Conservation (phyloP, 2,329 filamentous ascomycete species). For the Epichloe bromicola region DNA sequence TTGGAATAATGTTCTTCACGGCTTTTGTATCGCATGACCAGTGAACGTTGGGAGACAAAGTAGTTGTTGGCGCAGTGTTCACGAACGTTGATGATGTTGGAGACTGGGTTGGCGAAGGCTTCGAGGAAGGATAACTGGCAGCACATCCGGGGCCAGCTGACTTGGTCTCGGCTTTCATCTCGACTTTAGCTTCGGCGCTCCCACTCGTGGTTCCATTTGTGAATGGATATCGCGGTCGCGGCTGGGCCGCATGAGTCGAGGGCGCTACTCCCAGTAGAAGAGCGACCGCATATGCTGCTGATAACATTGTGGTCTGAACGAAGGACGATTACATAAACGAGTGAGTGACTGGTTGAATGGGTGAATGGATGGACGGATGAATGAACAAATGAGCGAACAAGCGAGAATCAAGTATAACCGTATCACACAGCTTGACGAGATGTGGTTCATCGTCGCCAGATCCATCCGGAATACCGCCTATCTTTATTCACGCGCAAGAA, state of each 20-base stretch:
- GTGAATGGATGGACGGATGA: not conserved
- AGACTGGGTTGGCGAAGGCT: not conserved
- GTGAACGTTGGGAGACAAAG: conserved; percentile 9
- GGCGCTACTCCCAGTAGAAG: conserved; percentile 2
- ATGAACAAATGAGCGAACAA: not conserved
- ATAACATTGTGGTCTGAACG: not conserved
- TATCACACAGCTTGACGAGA: too few relatives aligned
- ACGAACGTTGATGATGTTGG: conserved; percentile 2
- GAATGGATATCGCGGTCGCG: not conserved
- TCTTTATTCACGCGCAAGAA: too few relatives aligned
- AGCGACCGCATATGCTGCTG: not conserved
- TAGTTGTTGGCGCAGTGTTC: not conserved
- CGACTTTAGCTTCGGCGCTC: not conserved
- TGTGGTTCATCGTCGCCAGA: too few relatives aligned
- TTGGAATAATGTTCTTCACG: conserved; percentile 12
- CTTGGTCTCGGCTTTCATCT: not conserved
- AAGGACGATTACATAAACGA: not conserved
- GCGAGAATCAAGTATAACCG: not conserved
- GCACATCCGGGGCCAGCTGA: not conserved
- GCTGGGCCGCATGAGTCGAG: not conserved
- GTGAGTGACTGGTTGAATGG: not conserved
- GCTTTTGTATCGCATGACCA: conserved; percentile 14
- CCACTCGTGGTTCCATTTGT: not conserved
- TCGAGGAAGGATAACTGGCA: not conserved
- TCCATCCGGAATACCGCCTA: too few relatives aligned